Evolutionary conservation across 2,329 filamentous ascomycete species (phyloP), one percentile per base, ranked within the genome.

Genomic region (Tympanopsis confertula): DNA sequence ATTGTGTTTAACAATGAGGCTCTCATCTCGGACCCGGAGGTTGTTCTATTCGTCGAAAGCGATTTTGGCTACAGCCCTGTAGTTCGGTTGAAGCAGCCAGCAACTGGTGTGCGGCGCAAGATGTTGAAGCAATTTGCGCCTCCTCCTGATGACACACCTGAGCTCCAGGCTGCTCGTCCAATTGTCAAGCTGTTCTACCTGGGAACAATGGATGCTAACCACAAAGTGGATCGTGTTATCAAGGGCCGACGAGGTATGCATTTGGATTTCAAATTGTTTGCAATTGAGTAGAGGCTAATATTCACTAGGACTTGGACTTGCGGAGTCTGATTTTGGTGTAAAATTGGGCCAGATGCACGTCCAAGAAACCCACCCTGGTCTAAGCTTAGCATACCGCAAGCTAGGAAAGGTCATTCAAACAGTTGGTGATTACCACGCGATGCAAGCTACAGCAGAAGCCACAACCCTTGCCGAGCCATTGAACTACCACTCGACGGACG

Each of bases 1-100:
- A 84, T 85, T 41, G 82, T 98, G 15, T 94, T 91, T 62, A 76
- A 75, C 51, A 96, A 91, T 49, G 88, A 96, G 24, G 79, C 93
- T 1, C 73, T 98, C 5, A 94, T 94, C 68, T 78, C 83, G 44
- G 91, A 98, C 55, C 89, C 96, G 44, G 91, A 98, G 62, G 89
- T 96, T 78, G 78, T 95, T 4, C 79, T 96, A 42, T 98, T 98
- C 51, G 87, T 98, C n/a, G 91, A 98, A 62, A 94, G 86, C 54
- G 91, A 98, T 57, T 96, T 95, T 57, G 91, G 91, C 29, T 98
- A 98, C 60, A 95, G 87, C 52, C 91, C 91, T 1, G 83, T 96
- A 52, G 81, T 95, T 35, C 82, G 89, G 58, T 86, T 87, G 71
- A 94, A 93, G 67, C 91, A 98, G 59, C 91, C 91, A 17, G 91